phyloP scores from a whole-genome alignment of 176 grass and related monocot species.

The Triticum dicoccoides region DNA sequence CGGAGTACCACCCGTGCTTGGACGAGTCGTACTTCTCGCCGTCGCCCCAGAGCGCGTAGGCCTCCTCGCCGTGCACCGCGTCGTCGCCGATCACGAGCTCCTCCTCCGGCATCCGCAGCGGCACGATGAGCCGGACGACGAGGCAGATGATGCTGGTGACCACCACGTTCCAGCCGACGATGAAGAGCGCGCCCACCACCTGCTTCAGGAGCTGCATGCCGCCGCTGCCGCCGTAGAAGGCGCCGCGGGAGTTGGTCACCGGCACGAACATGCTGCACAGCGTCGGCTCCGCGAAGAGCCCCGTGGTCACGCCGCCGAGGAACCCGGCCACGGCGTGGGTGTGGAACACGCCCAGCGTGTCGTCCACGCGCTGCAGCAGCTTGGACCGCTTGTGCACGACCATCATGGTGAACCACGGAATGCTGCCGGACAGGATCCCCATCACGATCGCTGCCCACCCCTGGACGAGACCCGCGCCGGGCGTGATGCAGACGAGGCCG shows the following conservation, averaged over 20 bases:
- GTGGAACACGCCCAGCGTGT: slow-evolving; percentile 93
- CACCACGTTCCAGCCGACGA: slow-evolving; percentile 74
- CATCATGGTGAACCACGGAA: slow-evolving; percentile 99
- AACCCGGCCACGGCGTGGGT: slow-evolving; percentile 89
- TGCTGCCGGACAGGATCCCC: slow-evolving; percentile 73
- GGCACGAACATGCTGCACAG: slow-evolving; percentile 71
- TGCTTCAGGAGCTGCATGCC: slow-evolving; percentile 62
- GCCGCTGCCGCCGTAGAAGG: slow-evolving; percentile 66
- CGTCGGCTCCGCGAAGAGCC: slow-evolving; percentile 73
- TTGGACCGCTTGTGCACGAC: slow-evolving; percentile 82
- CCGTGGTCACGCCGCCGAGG: slow-evolving; percentile 70
- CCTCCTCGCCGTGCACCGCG: slow-evolving; percentile 62
- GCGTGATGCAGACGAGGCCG: slow-evolving; percentile 89
- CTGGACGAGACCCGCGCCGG: slow-evolving; percentile 35
- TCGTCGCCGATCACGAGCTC: slow-evolving; percentile 83
- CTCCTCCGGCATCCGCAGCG: slow-evolving; percentile 83
- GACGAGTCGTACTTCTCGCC: slow-evolving; percentile 74
- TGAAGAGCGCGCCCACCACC: slow-evolving; percentile 71
- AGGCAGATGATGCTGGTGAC: slow-evolving; percentile 70
- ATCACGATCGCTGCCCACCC: slow-evolving; percentile 79
- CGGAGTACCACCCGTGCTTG: slow-evolving; percentile 7
- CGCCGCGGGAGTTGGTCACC: slow-evolving; percentile 63
- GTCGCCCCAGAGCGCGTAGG: slow-evolving; percentile 82
- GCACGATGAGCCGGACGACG: slow-evolving; percentile 34
- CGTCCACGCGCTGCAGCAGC: slow-evolving; percentile 74